Base-by-base conservation (phyloP, 2,329 filamentous ascomycete genomes). In the Penicillium sp. region DNA sequence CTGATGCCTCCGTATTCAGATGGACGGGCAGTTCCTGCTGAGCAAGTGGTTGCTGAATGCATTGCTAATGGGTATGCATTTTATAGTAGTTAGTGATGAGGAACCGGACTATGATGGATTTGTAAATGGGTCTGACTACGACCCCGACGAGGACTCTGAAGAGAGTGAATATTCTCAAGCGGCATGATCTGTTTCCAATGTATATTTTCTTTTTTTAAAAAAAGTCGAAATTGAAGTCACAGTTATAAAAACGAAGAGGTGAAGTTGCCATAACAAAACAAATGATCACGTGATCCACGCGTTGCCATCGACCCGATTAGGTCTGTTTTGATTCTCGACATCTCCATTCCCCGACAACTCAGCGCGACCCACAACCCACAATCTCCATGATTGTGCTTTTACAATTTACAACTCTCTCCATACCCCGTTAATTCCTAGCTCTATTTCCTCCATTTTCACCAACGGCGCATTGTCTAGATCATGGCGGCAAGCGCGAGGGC, bases 1-100 rank as follows among this genome's bases (percentile, higher is more conserved):
- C 67, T 0, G 68, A 66, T 25, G 67, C 65, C 5, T 56, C 70
- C 19, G 65, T 71, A 2, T 76, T 65, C 19, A 64, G 65, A 11
- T 83, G 81, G 81, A 75, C 65, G 1, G 81, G 81, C 29, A 19
- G n/a, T 34, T 45, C 53, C 57, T 9, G 38, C 48, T 7, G 36
- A 45, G 19, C 13, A 59, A 31, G 54, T 38, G 21, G 19, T 45
- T 33, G 45, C 39, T 40, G 41, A 38, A 50, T 52, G n/a, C n/a
- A 27, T 23, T 16, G 33, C 31, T 31, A 33, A 38, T 38, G 29
- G 21, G 21, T 52, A 45, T 34, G 2, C 9, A 47, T 16, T n/a
- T 19, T 2, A 41, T 40, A 10, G 19, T 23, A 40, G 38, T 40
- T 23, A 40, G 38, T 40, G 38, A 23, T 39, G 38, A 39, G 38